These are phyloP conservation scores for Massariosphaeria phaeospora DNA, from an alignment of 495 filamentous ascomycete species.

Conservation along the genomic window DNA sequence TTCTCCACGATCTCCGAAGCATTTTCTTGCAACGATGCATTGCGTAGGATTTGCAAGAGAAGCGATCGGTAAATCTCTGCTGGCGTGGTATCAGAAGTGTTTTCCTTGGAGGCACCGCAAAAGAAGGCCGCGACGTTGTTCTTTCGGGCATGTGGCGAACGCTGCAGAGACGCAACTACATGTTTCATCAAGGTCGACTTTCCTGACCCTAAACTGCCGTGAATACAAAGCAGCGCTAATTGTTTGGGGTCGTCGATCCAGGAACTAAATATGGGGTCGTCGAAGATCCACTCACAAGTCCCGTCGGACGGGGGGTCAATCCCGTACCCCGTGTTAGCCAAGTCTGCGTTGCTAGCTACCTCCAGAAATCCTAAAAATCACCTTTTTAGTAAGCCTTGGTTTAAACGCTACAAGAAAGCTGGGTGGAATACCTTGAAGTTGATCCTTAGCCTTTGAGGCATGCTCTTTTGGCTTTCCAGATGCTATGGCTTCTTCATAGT, in stretches of 20 bases:
- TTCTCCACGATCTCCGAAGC: no score
- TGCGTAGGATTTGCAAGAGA: background rate
- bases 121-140: background rate
- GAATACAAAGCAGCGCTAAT: background rate
- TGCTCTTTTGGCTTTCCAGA: no score
- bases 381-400: no score
- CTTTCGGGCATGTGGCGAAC: background rate
- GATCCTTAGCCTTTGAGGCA: no score
- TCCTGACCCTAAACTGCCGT: background rate
- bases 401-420: no score
- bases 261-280: background rate
- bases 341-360: no score
- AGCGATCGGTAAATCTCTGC: background rate
- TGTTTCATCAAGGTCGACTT: conserved; percentile 1
- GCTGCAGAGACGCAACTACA: background rate
- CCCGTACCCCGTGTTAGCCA: no score
- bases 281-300: background rate
- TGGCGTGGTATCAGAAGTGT: background rate
- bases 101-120: background rate
- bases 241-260: background rate
- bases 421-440: no score
- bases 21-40: no score
- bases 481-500: no score
- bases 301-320: background rate
- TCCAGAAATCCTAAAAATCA: no score